Percentiles rank a stretch among this genome's conserved stretches.
These are phyloP conservation scores for Aspergillus neotritici DNA, from an alignment of 2,329 filamentous ascomycete genomes.

Conservation along the genomic window DNA sequence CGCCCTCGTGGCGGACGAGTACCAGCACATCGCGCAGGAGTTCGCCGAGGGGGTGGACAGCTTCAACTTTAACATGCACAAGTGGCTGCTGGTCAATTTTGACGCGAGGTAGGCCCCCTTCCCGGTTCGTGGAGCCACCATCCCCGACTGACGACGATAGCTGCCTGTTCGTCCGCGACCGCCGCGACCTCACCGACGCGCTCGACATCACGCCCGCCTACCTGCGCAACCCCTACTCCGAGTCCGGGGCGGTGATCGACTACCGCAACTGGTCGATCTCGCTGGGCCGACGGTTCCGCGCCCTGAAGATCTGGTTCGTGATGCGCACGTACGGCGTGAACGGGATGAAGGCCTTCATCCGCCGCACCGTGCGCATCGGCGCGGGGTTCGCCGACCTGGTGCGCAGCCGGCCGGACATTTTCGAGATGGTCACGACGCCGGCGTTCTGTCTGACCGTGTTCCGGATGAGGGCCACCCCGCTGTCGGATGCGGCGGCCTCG, in stretches of 20 bases:
- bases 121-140: background rate
- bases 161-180: constrained; percentile 70
- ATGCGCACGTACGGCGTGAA: constrained; percentile 72
- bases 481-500: constrained; percentile 10
- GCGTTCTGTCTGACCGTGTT: constrained; percentile 76
- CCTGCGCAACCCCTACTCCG: constrained; percentile 73
- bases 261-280: constrained; percentile 98
- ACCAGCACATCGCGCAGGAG: constrained; percentile 60
- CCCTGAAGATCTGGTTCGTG: constrained; percentile 94
- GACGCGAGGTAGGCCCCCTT: constrained; percentile 52
- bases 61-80: constrained; percentile 95
- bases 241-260: constrained; percentile 80
- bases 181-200: constrained; percentile 70
- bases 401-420: constrained; percentile 58
- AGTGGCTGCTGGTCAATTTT: constrained; percentile 94
- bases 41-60: constrained; percentile 66
- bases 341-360: constrained; percentile 69
- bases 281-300: constrained; percentile 79
- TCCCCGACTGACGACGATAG: constrained; percentile 40
- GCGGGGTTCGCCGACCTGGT: constrained; percentile 63
- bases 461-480: constrained; percentile 48
- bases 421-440: constrained; percentile 68
- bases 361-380: constrained; percentile 62
- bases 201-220: constrained; percentile 76
- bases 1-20: constrained; percentile 74